Evolutionary conservation across 441 rosid genomes (phyloP).

Genomic region (Populus hybrid): DNA sequence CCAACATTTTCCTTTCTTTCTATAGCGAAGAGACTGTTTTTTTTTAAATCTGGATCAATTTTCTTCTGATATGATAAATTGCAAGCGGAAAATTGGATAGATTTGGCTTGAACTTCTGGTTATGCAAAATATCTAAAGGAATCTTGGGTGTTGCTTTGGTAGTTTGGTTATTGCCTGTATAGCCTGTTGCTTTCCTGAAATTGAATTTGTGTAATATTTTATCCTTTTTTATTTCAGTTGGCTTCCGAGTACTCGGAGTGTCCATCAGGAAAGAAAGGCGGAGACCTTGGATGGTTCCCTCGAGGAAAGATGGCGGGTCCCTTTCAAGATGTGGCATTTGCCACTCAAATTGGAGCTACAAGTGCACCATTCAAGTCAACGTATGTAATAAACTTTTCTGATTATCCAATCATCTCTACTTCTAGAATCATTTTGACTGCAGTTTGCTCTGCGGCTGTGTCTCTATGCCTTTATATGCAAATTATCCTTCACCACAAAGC

Average conservation of each 20-base stretch:
- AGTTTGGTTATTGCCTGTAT: not conserved
- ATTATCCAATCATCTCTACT: not conserved
- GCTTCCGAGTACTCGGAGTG: slow-evolving; percentile 96
- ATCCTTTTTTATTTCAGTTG: slow-evolving; percentile 36
- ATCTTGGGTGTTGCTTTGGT: not conserved
- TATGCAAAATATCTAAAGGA: not conserved
- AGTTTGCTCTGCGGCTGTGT: not conserved
- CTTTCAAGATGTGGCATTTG: slow-evolving; percentile 90
- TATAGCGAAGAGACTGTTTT: not conserved
- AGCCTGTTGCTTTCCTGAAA: not conserved
- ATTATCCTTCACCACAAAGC: not conserved
- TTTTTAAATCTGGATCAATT: not conserved
- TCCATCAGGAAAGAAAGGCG: slow-evolving; percentile 96
- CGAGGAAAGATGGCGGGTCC: slow-evolving; percentile 99
- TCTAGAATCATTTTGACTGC: not conserved
- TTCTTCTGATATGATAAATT: not conserved
- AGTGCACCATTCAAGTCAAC: slow-evolving; percentile 97
- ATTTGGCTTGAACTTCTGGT: not conserved
- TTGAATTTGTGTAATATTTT: not conserved
- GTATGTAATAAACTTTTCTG: slow-evolving; percentile 33
- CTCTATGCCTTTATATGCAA: not conserved
- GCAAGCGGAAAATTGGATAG: not conserved
- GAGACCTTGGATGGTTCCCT: slow-evolving; percentile 99
- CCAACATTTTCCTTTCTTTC: not conserved
- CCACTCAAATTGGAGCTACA: slow-evolving; percentile 76